Conservation (phyloP, 2,329 filamentous ascomycete genomes). For the Gaeumannomyces sp. region DNA sequence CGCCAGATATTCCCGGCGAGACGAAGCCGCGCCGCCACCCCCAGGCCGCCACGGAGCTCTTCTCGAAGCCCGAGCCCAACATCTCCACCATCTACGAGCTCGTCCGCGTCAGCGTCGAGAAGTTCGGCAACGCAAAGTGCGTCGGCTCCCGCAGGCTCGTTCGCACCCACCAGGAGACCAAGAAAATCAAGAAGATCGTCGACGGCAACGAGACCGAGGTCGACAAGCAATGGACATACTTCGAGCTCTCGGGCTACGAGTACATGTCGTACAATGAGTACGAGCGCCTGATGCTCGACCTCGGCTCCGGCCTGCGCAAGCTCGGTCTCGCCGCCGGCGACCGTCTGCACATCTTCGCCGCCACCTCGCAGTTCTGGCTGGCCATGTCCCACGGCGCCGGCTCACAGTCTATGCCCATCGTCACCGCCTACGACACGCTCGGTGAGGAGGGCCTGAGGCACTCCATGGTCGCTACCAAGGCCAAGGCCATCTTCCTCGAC, state of each 20-base stretch:
- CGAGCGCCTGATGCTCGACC: conserved; percentile 58
- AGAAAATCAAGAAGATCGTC: conserved; percentile 84
- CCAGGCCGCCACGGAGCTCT: conserved; percentile 54
- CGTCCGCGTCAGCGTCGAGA: conserved; percentile 58
- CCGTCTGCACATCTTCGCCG: conserved; percentile 73
- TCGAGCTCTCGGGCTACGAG: conserved; percentile 72
- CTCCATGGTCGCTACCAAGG: conserved; percentile 65
- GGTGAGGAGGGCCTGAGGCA: conserved; percentile 70
- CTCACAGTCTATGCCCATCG: conserved; percentile 75
- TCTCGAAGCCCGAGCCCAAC: conserved; percentile 53
- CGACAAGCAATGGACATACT: conserved; percentile 84
- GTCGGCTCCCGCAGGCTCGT: conserved; percentile 68
- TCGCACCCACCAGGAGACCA: conserved; percentile 73
- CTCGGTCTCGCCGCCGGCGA: conserved; percentile 64
- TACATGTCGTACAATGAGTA: conserved; percentile 76
- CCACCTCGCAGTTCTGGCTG: conserved; percentile 56
- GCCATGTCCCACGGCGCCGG: conserved; percentile 45
- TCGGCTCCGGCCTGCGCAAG: conserved; percentile 66
- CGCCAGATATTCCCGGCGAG: conserved; percentile 58
- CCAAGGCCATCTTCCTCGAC: conserved; percentile 68
- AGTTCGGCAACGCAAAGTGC: conserved; percentile 59
- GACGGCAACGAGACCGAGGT: conserved; percentile 74
- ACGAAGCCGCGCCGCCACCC: conserved; percentile 67
- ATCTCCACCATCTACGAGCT: conserved; percentile 73
- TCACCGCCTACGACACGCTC: conserved; percentile 78